These are phyloP conservation scores for Massarina eburnea DNA, from an alignment of 2,329 filamentous ascomycete genomes.

Conservation along the genomic window DNA sequence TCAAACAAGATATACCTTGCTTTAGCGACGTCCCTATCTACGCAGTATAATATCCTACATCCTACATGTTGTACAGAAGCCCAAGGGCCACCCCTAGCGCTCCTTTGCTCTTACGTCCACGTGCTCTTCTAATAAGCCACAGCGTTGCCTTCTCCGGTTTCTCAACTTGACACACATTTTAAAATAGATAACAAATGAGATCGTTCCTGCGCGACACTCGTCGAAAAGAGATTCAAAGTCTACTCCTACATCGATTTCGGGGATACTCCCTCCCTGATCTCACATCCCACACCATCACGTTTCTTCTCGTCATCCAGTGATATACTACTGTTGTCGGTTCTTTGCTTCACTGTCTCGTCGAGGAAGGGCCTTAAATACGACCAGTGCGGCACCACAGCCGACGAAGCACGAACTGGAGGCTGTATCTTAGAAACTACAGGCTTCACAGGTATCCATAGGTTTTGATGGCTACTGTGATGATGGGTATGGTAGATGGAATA, in stretches of 20 bases:
- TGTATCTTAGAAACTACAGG: slow-evolving; percentile 5
- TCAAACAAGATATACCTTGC: no score
- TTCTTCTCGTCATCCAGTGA: neutral
- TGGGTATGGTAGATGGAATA: no score
- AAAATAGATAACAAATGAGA: neutral
- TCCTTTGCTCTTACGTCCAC: no score
- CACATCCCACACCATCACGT: neutral
- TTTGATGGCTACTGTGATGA: no score
- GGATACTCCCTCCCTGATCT: neutral
- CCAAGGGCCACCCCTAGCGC: no score
- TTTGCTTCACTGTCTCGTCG: neutral
- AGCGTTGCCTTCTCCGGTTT: no score
- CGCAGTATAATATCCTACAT: no score
- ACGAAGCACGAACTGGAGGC: slow-evolving; percentile 3
- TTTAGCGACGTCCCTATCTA: no score
- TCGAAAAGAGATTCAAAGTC: slow-evolving; percentile 7
- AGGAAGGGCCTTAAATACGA: neutral
- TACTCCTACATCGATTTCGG: slow-evolving; percentile 1
- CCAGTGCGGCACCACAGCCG: slow-evolving; percentile 5
- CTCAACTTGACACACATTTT: neutral
- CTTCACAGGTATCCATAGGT: no score
- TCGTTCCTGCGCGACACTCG: neutral
- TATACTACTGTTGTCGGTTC: neutral
- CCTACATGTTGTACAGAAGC: no score
- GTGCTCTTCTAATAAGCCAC: no score